A percentile compares a stretch with the other conserved stretches of the same genome.
phyloP scores from a whole-genome alignment of 768 basidiomycete species.

The Auriscalpium vulgare region DNA sequence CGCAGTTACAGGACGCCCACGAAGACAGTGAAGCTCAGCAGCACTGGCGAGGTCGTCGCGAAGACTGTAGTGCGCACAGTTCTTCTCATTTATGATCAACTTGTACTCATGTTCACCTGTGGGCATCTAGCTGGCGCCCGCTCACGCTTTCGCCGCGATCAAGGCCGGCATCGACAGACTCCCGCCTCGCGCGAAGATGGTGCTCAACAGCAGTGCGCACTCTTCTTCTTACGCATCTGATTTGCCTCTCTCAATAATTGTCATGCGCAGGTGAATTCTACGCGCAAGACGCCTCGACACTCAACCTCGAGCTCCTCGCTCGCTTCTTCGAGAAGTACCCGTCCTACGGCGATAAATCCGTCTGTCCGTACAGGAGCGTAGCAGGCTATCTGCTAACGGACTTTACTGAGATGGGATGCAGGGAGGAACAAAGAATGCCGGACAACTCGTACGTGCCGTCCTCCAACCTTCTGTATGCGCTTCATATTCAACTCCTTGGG shows the following conservation, averaged over 20 bases:
- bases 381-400: no score
- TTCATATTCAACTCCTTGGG: no score
- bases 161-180: conserved; percentile 39
- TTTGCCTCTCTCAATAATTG: neutral
- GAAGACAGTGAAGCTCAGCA: conserved; percentile 28
- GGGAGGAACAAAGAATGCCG: no score
- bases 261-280: conserved; percentile 56
- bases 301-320: conserved; percentile 41
- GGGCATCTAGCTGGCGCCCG: conserved; percentile 29
- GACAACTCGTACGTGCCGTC: conserved; percentile 9
- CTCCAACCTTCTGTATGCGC: neutral
- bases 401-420: no score
- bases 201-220: conserved; percentile 40
- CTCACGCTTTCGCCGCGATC: conserved; percentile 51
- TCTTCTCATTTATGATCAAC: neutral
- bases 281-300: conserved; percentile 30
- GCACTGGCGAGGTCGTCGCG: conserved; percentile 28
- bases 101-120: neutral
- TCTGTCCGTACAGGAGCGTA: conserved; percentile 40
- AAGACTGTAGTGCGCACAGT: conserved; percentile 29
- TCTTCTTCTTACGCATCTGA: neutral
- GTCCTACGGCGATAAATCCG: conserved; percentile 34
- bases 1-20: conserved; percentile 21
- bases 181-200: conserved; percentile 36
- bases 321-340: no score